Conservation (phyloP, 2,329 filamentous ascomycete species). For the Lizonia empirigonia region DNA sequence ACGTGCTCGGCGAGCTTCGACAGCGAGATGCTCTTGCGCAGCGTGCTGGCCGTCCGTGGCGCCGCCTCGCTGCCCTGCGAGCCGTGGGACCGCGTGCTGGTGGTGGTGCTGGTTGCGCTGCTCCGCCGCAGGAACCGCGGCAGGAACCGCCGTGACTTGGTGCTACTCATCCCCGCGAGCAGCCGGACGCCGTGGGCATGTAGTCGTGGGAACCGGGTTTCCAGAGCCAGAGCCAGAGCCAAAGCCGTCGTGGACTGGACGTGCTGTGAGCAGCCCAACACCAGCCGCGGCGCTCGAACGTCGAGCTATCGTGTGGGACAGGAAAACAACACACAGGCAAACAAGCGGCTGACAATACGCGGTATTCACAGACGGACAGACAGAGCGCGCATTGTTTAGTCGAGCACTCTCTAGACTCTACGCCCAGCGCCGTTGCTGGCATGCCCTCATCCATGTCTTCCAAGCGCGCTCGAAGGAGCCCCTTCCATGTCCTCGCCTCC, state of each 20-base stretch:
- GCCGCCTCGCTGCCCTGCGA: constrained; percentile 34
- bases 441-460: constrained; percentile 2
- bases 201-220: constrained; percentile 4
- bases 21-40: constrained; percentile 40
- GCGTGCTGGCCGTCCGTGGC: constrained; percentile 19
- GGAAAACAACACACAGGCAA: too few species aligned
- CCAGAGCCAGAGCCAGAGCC: too few species aligned
- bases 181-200: constrained; percentile 30
- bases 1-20: constrained; percentile 38
- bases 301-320: not conserved
- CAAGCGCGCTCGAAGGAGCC: constrained; percentile 10
- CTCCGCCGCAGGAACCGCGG: constrained; percentile 37
- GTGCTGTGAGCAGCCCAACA: constrained; percentile 1
- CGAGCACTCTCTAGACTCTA: constrained; percentile 6
- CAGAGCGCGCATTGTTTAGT: constrained; percentile 1
- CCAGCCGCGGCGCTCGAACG: not conserved
- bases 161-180: constrained; percentile 40
- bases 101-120: constrained; percentile 33
- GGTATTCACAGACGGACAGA: too few species aligned
- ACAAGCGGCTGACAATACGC: too few species aligned
- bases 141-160: constrained; percentile 42
- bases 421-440: not conserved
- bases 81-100: constrained; percentile 27
- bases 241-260: not conserved
- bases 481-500: not conserved